Conservation (phyloP, 2,329 filamentous ascomycete genomes). For the Trichoderma koningii region DNA sequence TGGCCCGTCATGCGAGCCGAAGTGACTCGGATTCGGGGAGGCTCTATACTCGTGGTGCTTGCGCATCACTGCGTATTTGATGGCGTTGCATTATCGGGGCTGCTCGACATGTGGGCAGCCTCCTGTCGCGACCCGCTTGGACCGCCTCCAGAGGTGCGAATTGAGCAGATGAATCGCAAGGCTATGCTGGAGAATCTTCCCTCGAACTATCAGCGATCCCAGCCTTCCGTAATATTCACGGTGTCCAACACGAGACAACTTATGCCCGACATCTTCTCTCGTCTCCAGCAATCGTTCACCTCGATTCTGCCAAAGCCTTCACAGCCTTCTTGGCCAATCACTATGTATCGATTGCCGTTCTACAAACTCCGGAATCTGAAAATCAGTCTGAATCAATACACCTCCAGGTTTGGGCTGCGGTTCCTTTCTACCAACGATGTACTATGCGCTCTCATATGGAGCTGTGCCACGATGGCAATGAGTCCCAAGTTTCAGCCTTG, state of each 20-base stretch:
- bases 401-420: background rate
- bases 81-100: background rate
- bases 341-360: background rate
- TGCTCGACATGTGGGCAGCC: background rate
- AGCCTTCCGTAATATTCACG: background rate
- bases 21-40: background rate
- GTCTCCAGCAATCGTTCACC: background rate
- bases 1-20: conserved; percentile 1
- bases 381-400: background rate
- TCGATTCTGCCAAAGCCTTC: background rate
- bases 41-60: background rate
- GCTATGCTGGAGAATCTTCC: background rate
- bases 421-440: conserved; percentile 9
- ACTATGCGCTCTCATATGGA: conserved; percentile 1
- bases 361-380: background rate
- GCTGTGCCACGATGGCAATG: conserved; percentile 10
- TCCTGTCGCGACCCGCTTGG: background rate
- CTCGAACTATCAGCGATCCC: background rate
- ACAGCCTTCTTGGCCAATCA: background rate
- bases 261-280: background rate
- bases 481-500: background rate
- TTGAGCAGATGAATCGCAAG: background rate
- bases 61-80: conserved; percentile 2
- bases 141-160: background rate
- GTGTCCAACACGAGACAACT: background rate